phyloP scores from a whole-genome alignment of 148 eudicot species.

The Vaccinium macrocarpon region DNA sequence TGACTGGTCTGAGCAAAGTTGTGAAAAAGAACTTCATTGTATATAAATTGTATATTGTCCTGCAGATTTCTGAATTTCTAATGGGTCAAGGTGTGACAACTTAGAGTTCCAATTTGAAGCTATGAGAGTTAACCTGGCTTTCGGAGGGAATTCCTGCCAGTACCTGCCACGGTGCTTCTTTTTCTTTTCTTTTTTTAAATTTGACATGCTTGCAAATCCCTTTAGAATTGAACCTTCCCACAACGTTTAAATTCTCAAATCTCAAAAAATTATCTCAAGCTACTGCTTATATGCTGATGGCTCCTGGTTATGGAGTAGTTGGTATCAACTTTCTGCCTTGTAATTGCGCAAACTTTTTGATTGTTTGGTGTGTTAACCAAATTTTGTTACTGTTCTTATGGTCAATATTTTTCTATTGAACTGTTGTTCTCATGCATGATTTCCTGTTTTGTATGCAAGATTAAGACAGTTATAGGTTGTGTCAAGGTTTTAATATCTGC shows the following conservation, averaged over 20 bases:
- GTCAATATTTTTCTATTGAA: too few relatives aligned
- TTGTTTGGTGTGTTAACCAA: background rate
- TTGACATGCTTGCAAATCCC: background rate
- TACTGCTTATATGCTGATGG: background rate
- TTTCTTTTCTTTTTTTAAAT: too few relatives aligned
- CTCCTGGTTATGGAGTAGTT: background rate
- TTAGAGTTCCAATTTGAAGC: background rate
- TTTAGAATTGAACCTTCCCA: background rate
- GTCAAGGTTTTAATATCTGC: background rate
- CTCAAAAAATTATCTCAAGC: background rate
- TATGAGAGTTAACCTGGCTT: background rate
- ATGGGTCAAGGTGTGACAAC: background rate
- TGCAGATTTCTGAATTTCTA: background rate
- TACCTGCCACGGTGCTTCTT: background rate
- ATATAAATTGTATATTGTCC: background rate
- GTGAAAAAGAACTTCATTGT: background rate
- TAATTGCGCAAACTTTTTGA: background rate
- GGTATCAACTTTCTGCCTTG: background rate
- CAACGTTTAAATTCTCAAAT: background rate
- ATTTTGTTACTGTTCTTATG: background rate
- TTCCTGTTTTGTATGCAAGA: background rate
- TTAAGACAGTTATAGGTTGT: background rate
- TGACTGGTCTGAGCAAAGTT: background rate
- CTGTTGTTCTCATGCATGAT: background rate
- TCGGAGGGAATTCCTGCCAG: background rate